A percentile compares a stretch with the other conserved stretches of the same genome.
Conservation (phyloP, 2,329 filamentous ascomycete genomes). For the Exophiala calicioides region DNA sequence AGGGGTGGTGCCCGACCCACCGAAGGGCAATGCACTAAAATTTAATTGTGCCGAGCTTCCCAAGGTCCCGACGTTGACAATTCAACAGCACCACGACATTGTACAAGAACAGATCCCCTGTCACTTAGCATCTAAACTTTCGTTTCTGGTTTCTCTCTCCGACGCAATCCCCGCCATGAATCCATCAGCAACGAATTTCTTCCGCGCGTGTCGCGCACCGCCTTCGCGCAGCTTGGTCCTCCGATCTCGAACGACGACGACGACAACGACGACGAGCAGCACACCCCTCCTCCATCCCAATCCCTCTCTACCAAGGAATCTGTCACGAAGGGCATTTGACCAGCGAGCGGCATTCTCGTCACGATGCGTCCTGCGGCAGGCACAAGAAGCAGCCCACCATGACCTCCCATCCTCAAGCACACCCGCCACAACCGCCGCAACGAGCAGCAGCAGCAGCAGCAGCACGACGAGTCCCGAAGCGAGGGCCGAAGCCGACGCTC, state of each 20-base stretch:
- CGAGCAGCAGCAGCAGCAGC: not conserved
- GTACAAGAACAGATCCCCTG: no score
- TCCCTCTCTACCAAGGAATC: not conserved
- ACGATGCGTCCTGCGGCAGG: constrained; percentile 1
- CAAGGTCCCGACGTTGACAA: not conserved
- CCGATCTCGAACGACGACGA: not conserved
- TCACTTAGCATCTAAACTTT: no score
- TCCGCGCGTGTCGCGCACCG: constrained; percentile 19
- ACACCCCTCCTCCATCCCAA: not conserved
- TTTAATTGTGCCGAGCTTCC: not conserved
- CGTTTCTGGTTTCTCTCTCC: not conserved
- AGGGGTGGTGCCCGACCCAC: not conserved
- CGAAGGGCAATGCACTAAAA: not conserved
- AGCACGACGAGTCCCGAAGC: not conserved
- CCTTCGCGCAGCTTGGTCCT: constrained; percentile 7
- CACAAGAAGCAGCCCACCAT: constrained; percentile 6
- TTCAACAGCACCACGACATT: no score
- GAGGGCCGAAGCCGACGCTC: constrained; percentile 1
- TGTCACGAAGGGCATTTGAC: not conserved
- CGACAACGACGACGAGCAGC: constrained; percentile 1
- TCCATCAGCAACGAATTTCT: constrained; percentile 13
- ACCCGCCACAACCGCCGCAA: not conserved
- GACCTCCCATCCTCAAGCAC: not conserved
- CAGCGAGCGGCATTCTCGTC: constrained; percentile 10
- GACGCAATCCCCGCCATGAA: not conserved